Conservation (phyloP, 2,329 filamentous ascomycete genomes). For the Hysterium pulicare region DNA sequence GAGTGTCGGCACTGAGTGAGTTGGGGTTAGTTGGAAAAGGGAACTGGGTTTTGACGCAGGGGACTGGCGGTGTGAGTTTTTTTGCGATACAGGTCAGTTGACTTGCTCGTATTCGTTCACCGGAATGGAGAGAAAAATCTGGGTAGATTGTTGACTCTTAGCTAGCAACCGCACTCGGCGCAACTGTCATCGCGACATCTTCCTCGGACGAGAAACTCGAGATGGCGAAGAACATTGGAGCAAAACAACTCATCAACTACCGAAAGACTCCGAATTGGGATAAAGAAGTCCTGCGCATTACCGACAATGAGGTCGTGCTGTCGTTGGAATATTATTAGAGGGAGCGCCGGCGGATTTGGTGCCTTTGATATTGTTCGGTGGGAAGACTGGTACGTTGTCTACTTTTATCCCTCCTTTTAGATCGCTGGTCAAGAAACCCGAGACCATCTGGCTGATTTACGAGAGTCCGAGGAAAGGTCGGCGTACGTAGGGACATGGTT, state of each 20-base stretch:
- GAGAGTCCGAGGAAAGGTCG: conserved; percentile 19
- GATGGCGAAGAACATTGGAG: conserved; percentile 38
- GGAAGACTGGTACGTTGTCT: conserved; percentile 14
- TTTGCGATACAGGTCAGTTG: conserved; percentile 1
- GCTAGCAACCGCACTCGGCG: conserved; percentile 46
- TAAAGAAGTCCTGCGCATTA: conserved; percentile 43
- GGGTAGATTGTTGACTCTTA: too few relatives aligned
- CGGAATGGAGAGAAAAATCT: conserved; percentile 2
- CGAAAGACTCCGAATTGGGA: conserved; percentile 46
- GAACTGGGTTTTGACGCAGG: conserved; percentile 35
- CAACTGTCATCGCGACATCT: conserved; percentile 48
- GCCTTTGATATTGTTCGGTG: conserved; percentile 14
- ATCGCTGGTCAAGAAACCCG: not conserved
- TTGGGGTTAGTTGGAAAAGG: conserved; percentile 31
- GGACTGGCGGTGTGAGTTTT: conserved; percentile 13
- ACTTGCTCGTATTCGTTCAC: not conserved
- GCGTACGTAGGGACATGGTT: conserved; percentile 14
- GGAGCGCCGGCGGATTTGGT: conserved; percentile 10
- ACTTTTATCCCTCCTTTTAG: not conserved
- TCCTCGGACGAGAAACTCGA: conserved; percentile 50
- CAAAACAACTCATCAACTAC: conserved; percentile 50
- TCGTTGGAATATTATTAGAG: conserved; percentile 43
- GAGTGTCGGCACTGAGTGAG: conserved; percentile 49
- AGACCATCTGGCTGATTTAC: not conserved
- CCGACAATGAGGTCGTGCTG: conserved; percentile 41